Conservation (phyloP, 768 basidiomycete genomes). For the Melanogaster broomeanus region DNA sequence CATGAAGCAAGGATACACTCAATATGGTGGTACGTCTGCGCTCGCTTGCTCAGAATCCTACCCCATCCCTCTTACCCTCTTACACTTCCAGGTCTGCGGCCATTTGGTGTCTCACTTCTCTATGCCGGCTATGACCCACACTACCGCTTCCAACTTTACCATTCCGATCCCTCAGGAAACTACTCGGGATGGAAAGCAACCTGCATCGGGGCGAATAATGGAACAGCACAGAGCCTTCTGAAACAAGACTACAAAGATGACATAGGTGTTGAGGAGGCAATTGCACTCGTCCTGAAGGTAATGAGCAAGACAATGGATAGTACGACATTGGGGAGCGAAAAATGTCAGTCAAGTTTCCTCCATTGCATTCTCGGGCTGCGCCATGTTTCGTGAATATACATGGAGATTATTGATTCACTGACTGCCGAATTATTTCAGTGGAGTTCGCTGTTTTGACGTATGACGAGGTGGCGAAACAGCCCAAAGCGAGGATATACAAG, state of each 20-base stretch:
- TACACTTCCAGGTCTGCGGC: slow-evolving; percentile 73
- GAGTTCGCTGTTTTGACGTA: slow-evolving; percentile 95
- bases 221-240: slow-evolving; percentile 90
- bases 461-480: slow-evolving; percentile 72
- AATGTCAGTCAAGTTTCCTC: slow-evolving; percentile 57
- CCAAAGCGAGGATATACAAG: slow-evolving; percentile 89
- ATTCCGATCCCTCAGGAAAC: slow-evolving; percentile 97
- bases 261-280: slow-evolving; percentile 86
- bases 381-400: too few relatives aligned
- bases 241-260: slow-evolving; percentile 99
- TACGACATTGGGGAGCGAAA: slow-evolving; percentile 94
- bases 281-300: slow-evolving; percentile 86
- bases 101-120: slow-evolving; percentile 95
- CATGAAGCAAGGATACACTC: slow-evolving; percentile 98
- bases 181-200: slow-evolving; percentile 99
- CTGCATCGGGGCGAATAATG: slow-evolving; percentile 97
- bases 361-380: neutral
- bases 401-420: neutral
- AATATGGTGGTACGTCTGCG: slow-evolving; percentile 77
- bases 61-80: neutral
- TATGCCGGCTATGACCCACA: slow-evolving; percentile 98
- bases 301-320: slow-evolving; percentile 99
- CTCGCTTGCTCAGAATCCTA: neutral
- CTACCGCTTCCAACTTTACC: slow-evolving; percentile 96
- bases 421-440: slow-evolving; percentile 50